These are phyloP conservation scores for Pichia sp. DNA, from an alignment of 1,139 yeast genomes.

Conservation along the genomic window DNA sequence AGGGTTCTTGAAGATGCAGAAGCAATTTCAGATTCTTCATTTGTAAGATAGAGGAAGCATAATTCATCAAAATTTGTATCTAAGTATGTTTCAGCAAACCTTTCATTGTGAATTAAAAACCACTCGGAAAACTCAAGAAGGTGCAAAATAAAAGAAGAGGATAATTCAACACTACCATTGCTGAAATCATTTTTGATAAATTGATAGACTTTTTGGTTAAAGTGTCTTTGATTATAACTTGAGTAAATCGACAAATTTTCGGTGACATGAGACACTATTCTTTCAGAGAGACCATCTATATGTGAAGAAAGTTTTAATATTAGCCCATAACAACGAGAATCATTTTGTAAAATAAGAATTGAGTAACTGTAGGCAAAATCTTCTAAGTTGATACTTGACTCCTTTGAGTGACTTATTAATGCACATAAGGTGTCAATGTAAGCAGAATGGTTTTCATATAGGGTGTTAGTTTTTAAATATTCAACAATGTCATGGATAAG, in stretches of 20 bases:
- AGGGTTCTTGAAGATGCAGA: conserved; percentile 34
- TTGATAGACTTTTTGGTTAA: conserved; percentile 10
- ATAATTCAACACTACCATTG: conserved; percentile 6
- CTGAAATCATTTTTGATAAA: neutral
- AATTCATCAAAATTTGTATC: conserved; percentile 23
- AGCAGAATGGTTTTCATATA: conserved; percentile 3
- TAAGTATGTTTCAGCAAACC: conserved; percentile 1
- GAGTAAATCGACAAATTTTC: conserved; percentile 8
- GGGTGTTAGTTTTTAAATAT: neutral
- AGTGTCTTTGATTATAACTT: conserved; percentile 13
- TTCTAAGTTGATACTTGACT: conserved; percentile 24
- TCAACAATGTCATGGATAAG: conserved; percentile 10
- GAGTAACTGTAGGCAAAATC: conserved; percentile 26
- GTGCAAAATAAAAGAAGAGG: conserved; percentile 5
- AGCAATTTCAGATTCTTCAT: conserved; percentile 33
- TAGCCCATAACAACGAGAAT: conserved; percentile 4
- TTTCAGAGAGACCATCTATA: conserved; percentile 9
- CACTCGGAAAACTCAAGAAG: conserved; percentile 21
- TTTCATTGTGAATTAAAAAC: conserved; percentile 18
- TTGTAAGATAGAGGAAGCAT: conserved; percentile 32
- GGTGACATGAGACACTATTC: conserved; percentile 9
- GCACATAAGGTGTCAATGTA: conserved; percentile 34
- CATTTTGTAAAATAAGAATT: conserved; percentile 5
- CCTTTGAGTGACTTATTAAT: conserved; percentile 31
- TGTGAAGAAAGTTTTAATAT: conserved; percentile 15